Evolutionary conservation across 2,329 filamentous ascomycete genomes (phyloP).

Genomic region (Graphiopsis chlorocephala): DNA sequence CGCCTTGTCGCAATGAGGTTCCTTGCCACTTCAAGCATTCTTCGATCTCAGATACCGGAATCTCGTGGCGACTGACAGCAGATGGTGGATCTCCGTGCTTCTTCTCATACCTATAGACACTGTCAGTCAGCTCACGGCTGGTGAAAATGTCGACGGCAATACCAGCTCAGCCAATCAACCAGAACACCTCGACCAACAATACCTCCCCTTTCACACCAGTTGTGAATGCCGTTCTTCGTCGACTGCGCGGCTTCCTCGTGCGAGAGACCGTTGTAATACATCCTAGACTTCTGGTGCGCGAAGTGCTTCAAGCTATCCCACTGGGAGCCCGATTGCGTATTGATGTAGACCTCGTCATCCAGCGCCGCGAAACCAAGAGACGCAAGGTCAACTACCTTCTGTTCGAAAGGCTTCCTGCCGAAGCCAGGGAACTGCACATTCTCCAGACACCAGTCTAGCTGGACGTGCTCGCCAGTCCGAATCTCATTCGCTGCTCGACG

Average conservation of each 20-base stretch:
- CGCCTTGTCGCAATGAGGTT: slow-evolving; percentile 43
- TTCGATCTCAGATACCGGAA: slow-evolving; percentile 40
- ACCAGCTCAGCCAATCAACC: slow-evolving; percentile 46
- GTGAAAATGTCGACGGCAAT: slow-evolving; percentile 18
- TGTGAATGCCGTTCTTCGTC: slow-evolving; percentile 33
- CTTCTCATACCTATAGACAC: slow-evolving; percentile 28
- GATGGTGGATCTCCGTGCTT: slow-evolving; percentile 51
- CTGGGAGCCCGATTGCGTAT: slow-evolving; percentile 56
- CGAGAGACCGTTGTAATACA: slow-evolving; percentile 29
- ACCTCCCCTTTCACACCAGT: slow-evolving; percentile 52
- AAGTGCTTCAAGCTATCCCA: slow-evolving; percentile 53
- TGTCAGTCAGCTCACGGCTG: neutral
- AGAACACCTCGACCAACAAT: slow-evolving; percentile 55
- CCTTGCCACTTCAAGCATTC: slow-evolving; percentile 24
- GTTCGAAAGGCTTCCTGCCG: slow-evolving; percentile 27
- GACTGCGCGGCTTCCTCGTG: slow-evolving; percentile 21
- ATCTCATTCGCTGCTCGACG: slow-evolving; percentile 41
- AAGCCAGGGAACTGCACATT: slow-evolving; percentile 35
- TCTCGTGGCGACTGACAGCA: slow-evolving; percentile 51
- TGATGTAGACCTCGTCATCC: slow-evolving; percentile 54
- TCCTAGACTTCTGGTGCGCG: slow-evolving; percentile 37
- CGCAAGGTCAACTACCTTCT: slow-evolving; percentile 28
- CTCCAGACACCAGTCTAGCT: slow-evolving; percentile 48
- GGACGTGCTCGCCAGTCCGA: slow-evolving; percentile 50
- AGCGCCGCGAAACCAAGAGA: slow-evolving; percentile 18